phyloP scores from a whole-genome alignment of 305 asterid species.

The Fraxinus dipetala region DNA sequence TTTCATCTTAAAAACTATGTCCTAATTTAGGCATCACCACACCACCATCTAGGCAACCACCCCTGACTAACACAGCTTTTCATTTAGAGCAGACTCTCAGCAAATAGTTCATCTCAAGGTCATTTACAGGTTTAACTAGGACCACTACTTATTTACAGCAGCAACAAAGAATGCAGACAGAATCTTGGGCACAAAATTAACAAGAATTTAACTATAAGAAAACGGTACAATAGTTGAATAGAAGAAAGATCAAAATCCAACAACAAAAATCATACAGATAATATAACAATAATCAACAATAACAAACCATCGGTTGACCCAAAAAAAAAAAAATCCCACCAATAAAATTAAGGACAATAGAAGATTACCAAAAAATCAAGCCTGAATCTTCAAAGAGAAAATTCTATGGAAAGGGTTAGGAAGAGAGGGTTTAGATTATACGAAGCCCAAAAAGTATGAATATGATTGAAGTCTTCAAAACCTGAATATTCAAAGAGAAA shows the following conservation, averaged over 20 bases:
- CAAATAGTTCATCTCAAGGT: neutral
- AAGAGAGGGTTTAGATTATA: neutral
- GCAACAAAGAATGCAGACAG: neutral
- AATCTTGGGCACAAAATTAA: neutral
- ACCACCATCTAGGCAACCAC: neutral
- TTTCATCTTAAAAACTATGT: neutral
- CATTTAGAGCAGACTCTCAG: neutral
- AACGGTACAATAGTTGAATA: neutral
- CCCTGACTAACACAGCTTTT: neutral
- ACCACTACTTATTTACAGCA: neutral
- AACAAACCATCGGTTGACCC: neutral
- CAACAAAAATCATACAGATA: neutral
- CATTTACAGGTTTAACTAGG: neutral
- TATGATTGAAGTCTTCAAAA: too few relatives aligned
- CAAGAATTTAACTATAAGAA: neutral
- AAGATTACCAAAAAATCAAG: constrained; percentile 18
- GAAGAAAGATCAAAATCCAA: neutral
- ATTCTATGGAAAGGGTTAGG: neutral
- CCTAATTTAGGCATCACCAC: neutral
- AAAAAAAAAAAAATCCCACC: neutral
- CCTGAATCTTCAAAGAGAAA: neutral
- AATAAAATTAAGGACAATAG: neutral
- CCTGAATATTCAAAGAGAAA: too few relatives aligned
- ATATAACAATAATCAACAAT: neutral
- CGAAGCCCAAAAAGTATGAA: neutral